Evolutionary conservation across 305 asterid genomes (phyloP).

Genomic region (Stenogyne calaminthoides): DNA sequence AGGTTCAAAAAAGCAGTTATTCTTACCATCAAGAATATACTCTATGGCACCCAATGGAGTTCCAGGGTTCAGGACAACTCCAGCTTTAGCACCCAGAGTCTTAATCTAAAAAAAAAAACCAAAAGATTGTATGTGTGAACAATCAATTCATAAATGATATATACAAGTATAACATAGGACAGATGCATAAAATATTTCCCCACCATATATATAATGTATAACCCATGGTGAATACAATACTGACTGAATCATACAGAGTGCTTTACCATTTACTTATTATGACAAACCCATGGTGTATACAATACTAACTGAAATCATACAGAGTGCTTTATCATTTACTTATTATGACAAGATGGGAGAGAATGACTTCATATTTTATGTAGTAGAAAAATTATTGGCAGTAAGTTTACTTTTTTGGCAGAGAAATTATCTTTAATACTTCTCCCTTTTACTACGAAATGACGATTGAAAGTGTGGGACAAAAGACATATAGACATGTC

Average conservation of each 20-base stretch:
- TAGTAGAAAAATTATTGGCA: background rate
- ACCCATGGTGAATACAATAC: too few relatives aligned
- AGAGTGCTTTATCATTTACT: constrained; percentile 9
- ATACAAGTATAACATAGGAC: background rate
- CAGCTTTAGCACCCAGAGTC: constrained; percentile 97
- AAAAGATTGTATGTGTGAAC: constrained; percentile 3
- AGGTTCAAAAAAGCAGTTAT: constrained; percentile 1
- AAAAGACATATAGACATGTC: background rate
- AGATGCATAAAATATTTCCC: background rate
- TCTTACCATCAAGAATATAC: constrained; percentile 93
- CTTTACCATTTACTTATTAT: constrained; percentile 6
- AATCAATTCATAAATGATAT: background rate
- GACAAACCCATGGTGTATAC: constrained; percentile 4
- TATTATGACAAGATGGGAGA: constrained; percentile 1
- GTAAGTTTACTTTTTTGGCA: background rate
- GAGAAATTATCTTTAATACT: background rate
- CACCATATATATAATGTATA: too few relatives aligned
- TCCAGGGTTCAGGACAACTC: constrained; percentile 98
- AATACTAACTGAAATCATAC: background rate
- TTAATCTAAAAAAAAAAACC: constrained; percentile 64
- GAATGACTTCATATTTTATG: background rate
- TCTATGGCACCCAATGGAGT: constrained; percentile 86
- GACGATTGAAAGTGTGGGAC: background rate
- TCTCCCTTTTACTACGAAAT: background rate
- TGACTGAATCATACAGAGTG: background rate